These are phyloP conservation scores for Teunomyces tritomae DNA, from an alignment of 805 yeast species.

Conservation along the genomic window DNA sequence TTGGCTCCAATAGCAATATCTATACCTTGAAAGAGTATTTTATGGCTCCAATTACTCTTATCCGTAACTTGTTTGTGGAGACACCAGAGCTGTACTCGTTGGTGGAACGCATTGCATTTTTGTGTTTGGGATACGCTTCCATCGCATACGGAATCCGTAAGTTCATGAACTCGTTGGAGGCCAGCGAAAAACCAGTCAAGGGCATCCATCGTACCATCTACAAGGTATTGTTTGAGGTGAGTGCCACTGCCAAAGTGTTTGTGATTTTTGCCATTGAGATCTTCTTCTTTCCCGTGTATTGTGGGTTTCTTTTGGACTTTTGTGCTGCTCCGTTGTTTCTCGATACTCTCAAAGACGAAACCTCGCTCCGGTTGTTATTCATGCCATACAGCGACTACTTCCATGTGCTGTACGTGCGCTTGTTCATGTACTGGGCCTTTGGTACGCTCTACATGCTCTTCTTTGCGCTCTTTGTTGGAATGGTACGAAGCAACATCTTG, in stretches of 20 bases:
- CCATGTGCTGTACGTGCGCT: conserved; percentile 18
- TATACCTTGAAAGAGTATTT: no score
- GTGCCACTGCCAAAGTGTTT: conserved; percentile 71
- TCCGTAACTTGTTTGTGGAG: conserved; percentile 17
- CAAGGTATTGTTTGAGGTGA: conserved; percentile 50
- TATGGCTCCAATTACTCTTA: conserved; percentile 16
- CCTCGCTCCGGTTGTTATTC: conserved; percentile 17
- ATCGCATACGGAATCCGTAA: conserved; percentile 22
- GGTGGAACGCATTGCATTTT: conserved; percentile 35
- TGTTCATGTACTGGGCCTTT: conserved; percentile 50
- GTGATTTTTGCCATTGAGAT: conserved; percentile 74
- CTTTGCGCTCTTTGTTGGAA: conserved; percentile 82
- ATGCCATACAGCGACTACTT: conserved; percentile 19
- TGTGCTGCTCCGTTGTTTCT: conserved; percentile 59
- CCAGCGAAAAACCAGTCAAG: conserved; percentile 42
- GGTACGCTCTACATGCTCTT: conserved; percentile 88
- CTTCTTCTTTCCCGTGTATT: conserved; percentile 79
- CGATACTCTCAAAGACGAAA: conserved; percentile 6
- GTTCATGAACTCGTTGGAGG: conserved; percentile 27
- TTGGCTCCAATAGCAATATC: no score
- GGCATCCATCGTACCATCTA: conserved; percentile 53
- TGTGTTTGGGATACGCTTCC: conserved; percentile 33
- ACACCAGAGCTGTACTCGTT: conserved; percentile 25
- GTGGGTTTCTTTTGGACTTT: conserved; percentile 76
- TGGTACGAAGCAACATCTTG: conserved; percentile 68